phyloP scores from a whole-genome alignment of 192 early-diverging fungal genomes.

The Coemansia sp. region DNA sequence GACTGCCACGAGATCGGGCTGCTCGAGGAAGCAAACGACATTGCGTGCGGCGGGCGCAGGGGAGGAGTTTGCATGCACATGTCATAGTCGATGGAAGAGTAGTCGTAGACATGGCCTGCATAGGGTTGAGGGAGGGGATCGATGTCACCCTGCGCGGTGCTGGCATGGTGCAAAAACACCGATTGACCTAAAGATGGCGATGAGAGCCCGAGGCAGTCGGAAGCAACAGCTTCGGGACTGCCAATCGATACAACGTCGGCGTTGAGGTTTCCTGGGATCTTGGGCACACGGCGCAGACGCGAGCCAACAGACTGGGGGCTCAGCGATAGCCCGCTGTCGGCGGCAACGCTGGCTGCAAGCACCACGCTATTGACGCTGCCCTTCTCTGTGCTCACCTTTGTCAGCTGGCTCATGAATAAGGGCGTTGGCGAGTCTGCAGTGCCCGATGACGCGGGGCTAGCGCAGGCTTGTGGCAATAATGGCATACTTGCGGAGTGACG shows the following conservation, averaged over 20 bases:
- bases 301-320: constrained; percentile 48
- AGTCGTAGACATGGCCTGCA: constrained; percentile 14
- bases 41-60: constrained; percentile 6
- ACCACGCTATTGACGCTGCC: constrained; percentile 42
- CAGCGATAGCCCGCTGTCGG: constrained; percentile 35
- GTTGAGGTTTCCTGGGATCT: constrained; percentile 31
- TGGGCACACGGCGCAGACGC: constrained; percentile 39
- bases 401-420: constrained; percentile 37
- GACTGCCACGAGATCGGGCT: constrained; percentile 30
- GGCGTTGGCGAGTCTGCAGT: neutral
- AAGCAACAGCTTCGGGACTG: neutral
- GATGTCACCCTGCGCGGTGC: neutral
- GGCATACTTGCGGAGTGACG: constrained; percentile 43
- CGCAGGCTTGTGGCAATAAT: constrained; percentile 3
- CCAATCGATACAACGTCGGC: neutral
- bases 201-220: constrained; percentile 2
- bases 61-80: constrained; percentile 14
- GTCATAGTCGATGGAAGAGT: constrained; percentile 20
- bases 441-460: constrained; percentile 1
- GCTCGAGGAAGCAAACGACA: constrained; percentile 18
- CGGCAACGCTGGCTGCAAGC: constrained; percentile 35
- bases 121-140: neutral
- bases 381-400: constrained; percentile 21
- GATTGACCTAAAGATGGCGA: constrained; percentile 5
- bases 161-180: constrained; percentile 1